phyloP scores from a whole-genome alignment of 768 basidiomycete genomes.

The Fistulinella prunicolor region DNA sequence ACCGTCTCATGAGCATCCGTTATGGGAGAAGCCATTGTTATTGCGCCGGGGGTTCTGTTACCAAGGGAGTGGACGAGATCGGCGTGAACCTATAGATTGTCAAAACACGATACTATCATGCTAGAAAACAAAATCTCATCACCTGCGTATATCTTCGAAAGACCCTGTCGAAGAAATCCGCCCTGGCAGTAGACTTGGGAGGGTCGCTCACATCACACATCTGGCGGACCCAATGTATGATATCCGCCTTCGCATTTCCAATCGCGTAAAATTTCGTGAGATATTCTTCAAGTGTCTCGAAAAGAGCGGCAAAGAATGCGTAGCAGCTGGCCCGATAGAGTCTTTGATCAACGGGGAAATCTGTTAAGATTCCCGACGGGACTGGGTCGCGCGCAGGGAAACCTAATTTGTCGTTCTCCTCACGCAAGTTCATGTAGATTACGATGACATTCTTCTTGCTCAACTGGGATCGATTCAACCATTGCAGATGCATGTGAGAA shows the following conservation, averaged over 20 bases:
- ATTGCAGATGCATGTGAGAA: not conserved
- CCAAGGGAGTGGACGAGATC: too few species aligned
- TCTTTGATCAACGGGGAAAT: not conserved
- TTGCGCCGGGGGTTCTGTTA: too few species aligned
- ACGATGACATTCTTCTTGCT: not conserved
- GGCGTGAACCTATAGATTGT: not conserved
- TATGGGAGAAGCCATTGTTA: too few species aligned
- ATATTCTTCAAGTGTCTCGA: not conserved
- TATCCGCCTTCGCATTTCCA: not conserved
- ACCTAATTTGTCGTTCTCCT: not conserved
- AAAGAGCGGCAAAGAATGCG: slow-evolving; percentile 3
- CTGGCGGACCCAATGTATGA: not conserved
- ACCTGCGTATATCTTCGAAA: not conserved
- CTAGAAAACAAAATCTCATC: not conserved
- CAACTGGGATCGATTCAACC: not conserved
- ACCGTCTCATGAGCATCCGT: too few species aligned
- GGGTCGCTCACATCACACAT: not conserved
- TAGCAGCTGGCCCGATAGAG: not conserved
- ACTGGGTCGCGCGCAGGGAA: not conserved
- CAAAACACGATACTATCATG: too few species aligned
- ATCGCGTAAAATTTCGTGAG: not conserved
- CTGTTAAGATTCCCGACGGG: not conserved
- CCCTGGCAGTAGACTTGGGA: not conserved
- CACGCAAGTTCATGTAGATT: not conserved
- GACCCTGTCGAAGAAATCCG: not conserved